phyloP scores from a whole-genome alignment of 1,284 basidiomycete species.

The Apiotrichum siamense region DNA sequence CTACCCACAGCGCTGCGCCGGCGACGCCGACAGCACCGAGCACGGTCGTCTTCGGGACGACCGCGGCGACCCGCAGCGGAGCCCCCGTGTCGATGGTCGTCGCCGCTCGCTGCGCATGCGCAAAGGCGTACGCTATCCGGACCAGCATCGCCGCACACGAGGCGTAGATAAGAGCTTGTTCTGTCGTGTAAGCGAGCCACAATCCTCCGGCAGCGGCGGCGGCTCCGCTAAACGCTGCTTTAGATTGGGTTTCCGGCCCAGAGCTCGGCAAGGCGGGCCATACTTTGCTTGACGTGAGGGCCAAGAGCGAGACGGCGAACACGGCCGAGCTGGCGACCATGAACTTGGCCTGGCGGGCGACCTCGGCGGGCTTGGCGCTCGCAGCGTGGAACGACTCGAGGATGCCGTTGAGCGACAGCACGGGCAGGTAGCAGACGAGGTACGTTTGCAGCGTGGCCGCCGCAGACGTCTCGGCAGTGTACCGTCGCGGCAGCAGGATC shows the following conservation, averaged over 20 bases:
- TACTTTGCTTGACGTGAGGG: neutral
- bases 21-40: neutral
- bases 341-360: conserved; percentile 32
- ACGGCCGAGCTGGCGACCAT: conserved; percentile 33
- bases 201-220: neutral
- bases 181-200: conserved; percentile 8
- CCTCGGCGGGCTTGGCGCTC: conserved; percentile 51
- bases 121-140: conserved; percentile 32
- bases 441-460: conserved; percentile 68
- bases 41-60: conserved; percentile 3
- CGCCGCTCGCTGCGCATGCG: conserved; percentile 18
- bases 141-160: conserved; percentile 39
- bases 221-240: too few relatives aligned
- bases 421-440: conserved; percentile 71
- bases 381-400: conserved; percentile 83
- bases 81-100: neutral
- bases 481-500: conserved; percentile 65
- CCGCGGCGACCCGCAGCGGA: neutral
- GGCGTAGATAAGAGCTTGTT: conserved; percentile 69
- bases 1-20: conserved; percentile 3
- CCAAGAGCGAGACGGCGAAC: conserved; percentile 26
- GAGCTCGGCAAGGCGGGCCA: neutral
- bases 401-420: conserved; percentile 79
- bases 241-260: neutral
- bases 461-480: conserved; percentile 63